Percentiles rank a stretch among this genome's conserved stretches.
These are phyloP conservation scores for Epichloe aotearoae DNA, from an alignment of 2,329 filamentous ascomycete genomes.

Conservation along the genomic window DNA sequence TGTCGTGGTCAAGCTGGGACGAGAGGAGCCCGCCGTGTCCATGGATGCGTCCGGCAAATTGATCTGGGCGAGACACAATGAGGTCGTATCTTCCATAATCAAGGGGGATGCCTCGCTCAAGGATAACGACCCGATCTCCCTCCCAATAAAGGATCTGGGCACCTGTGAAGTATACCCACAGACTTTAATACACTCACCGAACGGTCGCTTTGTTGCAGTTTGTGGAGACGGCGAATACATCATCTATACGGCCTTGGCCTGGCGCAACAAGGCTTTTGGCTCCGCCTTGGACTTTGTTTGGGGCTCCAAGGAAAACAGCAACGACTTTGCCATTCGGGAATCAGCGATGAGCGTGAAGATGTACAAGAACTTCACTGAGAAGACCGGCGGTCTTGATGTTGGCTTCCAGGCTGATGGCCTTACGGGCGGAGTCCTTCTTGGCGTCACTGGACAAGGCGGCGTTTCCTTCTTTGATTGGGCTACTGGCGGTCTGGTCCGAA, in stretches of 20 bases:
- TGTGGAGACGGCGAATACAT: slow-evolving; percentile 98
- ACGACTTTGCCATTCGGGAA: slow-evolving; percentile 95
- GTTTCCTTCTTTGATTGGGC: slow-evolving; percentile 97
- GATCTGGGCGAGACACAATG: slow-evolving; percentile 90
- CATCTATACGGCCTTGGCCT: slow-evolving; percentile 92
- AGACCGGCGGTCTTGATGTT: slow-evolving; percentile 76
- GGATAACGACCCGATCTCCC: slow-evolving; percentile 73
- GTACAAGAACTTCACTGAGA: slow-evolving; percentile 96
- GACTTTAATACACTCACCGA: slow-evolving; percentile 88
- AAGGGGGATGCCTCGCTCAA: slow-evolving; percentile 73
- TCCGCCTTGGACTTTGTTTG: slow-evolving; percentile 93
- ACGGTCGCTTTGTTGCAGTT: slow-evolving; percentile 66
- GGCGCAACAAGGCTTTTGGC: slow-evolving; percentile 95
- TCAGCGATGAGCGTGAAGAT: slow-evolving; percentile 90
- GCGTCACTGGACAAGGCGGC: slow-evolving; percentile 88
- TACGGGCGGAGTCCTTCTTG: slow-evolving; percentile 76
- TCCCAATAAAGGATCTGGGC: slow-evolving; percentile 88
- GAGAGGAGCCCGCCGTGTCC: slow-evolving; percentile 92
- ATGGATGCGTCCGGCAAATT: slow-evolving; percentile 96
- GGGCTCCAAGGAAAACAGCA: slow-evolving; percentile 94
- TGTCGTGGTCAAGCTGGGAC: slow-evolving; percentile 93
- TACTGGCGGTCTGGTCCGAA: slow-evolving; percentile 72
- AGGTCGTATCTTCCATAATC: slow-evolving; percentile 89
- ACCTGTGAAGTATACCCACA: slow-evolving; percentile 96
- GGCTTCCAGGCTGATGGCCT: slow-evolving; percentile 91